Conservation (phyloP, 176 grass and related monocot species). For the Rhynchospora tenuis region DNA sequence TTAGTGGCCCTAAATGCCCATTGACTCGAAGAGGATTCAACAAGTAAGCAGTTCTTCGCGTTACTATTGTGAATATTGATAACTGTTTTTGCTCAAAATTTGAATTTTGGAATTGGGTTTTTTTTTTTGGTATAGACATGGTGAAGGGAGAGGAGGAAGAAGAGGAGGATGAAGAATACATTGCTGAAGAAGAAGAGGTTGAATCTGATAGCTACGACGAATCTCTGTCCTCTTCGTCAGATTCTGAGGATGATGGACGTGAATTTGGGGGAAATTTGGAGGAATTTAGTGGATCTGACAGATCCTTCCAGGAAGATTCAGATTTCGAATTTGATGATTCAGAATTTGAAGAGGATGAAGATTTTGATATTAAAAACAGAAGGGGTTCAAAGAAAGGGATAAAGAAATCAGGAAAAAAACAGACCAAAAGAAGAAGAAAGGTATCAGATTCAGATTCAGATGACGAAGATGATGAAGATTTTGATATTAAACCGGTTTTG, state of each 20-base stretch:
- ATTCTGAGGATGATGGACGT: constrained; percentile 9
- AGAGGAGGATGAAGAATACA: constrained; percentile 45
- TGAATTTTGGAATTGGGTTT: constrained; percentile 30
- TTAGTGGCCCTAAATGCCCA: too few species aligned
- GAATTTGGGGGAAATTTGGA: constrained; percentile 13
- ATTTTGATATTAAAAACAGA: too few species aligned
- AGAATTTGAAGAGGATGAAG: constrained; percentile 54
- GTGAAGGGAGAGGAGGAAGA: constrained; percentile 39
- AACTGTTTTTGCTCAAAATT: constrained; percentile 5
- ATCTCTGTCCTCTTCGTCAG: constrained; percentile 25
- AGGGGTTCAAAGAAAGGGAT: neutral
- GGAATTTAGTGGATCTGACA: constrained; percentile 28
- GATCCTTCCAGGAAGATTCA: constrained; percentile 25
- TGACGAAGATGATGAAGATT: constrained; percentile 1
- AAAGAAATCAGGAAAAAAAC: constrained; percentile 16
- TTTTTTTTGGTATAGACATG: constrained; percentile 41
- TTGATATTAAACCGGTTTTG: neutral
- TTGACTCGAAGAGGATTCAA: too few species aligned
- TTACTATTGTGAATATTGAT: too few species aligned
- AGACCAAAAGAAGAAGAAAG: constrained; percentile 1
- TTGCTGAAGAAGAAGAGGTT: constrained; percentile 39
- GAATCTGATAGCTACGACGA: constrained; percentile 44
- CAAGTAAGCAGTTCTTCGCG: too few species aligned
- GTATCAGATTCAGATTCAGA: constrained; percentile 26
- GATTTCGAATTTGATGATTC: constrained; percentile 52